phyloP scores from a whole-genome alignment of 306 rosid species.

The Bauhinia variegata region DNA sequence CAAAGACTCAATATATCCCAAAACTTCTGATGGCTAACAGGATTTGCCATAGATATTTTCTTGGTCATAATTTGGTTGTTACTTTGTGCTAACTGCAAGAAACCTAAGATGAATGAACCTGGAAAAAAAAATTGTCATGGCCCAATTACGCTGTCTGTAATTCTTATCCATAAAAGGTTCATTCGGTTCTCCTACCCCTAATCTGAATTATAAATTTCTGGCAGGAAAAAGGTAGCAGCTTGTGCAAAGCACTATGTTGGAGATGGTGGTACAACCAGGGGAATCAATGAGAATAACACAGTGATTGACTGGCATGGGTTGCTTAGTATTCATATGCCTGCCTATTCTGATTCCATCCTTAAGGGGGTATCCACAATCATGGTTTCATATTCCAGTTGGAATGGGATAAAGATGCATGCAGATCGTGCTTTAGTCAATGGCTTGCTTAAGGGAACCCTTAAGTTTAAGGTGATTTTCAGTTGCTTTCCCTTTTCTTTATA shows the following conservation, averaged over 20 bases:
- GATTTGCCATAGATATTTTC: conserved; percentile 3
- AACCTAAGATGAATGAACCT: background rate
- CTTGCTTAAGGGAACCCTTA: conserved; percentile 78
- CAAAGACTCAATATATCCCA: background rate
- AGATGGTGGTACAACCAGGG: conserved; percentile 89
- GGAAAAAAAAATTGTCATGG: background rate
- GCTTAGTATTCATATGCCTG: conserved; percentile 94
- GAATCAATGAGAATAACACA: conserved; percentile 82
- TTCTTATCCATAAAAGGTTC: conserved; percentile 5
- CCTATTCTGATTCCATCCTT: conserved; percentile 76
- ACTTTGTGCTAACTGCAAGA: background rate
- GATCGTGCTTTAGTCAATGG: conserved; percentile 68
- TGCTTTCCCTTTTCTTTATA: no score
- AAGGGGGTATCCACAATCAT: conserved; percentile 88
- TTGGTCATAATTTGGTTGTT: background rate
- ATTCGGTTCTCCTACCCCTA: background rate
- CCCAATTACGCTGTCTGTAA: conserved; percentile 4
- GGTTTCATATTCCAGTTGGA: conserved; percentile 97
- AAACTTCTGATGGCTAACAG: background rate
- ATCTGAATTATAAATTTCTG: conserved; percentile 24
- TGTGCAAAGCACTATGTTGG: conserved; percentile 98
- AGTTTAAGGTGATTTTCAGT: no score
- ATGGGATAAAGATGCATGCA: conserved; percentile 93
- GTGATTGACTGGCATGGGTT: conserved; percentile 66
- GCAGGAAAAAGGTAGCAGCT: conserved; percentile 90